Base-by-base conservation (phyloP, 441 rosid species). In the Adansonia gregorii region DNA sequence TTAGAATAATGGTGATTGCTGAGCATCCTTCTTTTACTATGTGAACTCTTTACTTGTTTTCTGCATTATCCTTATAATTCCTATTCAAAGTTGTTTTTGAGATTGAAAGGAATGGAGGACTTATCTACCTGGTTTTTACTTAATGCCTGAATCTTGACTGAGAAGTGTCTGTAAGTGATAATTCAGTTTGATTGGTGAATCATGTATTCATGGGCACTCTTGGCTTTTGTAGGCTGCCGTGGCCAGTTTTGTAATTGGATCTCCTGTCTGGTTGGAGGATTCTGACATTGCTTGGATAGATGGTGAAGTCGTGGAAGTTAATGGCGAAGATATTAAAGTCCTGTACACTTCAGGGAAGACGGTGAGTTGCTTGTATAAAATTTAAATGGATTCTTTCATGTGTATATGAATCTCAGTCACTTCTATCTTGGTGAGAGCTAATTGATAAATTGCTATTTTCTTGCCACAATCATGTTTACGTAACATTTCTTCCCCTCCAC, bases 181-280 rank as follows among this genome's bases (percentile, higher is more conserved):
- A 48, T 77, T 73, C 41, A n/a, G 68, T 12, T 78, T 49, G 60
- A 39, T 70, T 56, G 39, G 75, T 77, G 73, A 82, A 67, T 22
- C 63, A 31, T 31, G 39, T 31, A 31, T 31, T 31, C 39, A 22
- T 77, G 76, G 22, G 64, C 67, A 58, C 78, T 4, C 14, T 81
- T 82, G 82, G 67, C 75, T 80, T 69, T 85, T 87, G 82, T 89
- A 95, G 99, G 94, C 86, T 82, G 80, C 89, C 78, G 64, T 83
- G 63, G 83, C 84, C 76, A 84, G 81, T 81, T 84, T 89, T 59
- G 82, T 68, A 27, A 89, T 91, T 72, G 98, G 98, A 73, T 89
- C 98, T 67, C 83, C 65, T 56, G 97, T 93, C 78, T 96, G 99
- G 99, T 79, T 96, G 77, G 99, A 93, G 80, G 98, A 96, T 75